Evolutionary conservation across 768 basidiomycete genomes (phyloP).

Genomic region (Chalciporus chontae): DNA sequence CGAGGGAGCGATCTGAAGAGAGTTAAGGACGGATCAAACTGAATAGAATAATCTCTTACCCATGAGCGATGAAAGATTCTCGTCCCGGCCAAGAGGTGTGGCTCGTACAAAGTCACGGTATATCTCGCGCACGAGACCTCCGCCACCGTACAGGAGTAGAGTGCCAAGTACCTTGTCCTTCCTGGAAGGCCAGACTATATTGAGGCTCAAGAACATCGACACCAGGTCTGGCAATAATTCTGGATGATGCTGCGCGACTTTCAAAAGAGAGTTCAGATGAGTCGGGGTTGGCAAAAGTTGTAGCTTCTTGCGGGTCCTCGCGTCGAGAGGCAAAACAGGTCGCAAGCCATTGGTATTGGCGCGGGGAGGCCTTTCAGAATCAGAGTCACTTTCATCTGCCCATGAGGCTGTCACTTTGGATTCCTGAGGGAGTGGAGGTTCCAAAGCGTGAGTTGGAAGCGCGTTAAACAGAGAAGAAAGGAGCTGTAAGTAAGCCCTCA

Average conservation of each 20-base stretch:
- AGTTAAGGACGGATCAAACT: slow-evolving; percentile 5
- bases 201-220: slow-evolving; percentile 54
- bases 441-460: slow-evolving; percentile 52
- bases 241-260: slow-evolving; percentile 37
- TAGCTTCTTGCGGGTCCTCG: slow-evolving; percentile 61
- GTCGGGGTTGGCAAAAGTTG: slow-evolving; percentile 47
- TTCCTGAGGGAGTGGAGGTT: slow-evolving; percentile 35
- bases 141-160: slow-evolving; percentile 49
- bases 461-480: slow-evolving; percentile 47
- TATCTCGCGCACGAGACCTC: slow-evolving; percentile 69
- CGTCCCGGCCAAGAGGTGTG: slow-evolving; percentile 60
- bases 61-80: slow-evolving; percentile 33
- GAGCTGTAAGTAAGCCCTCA: slow-evolving; percentile 54
- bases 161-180: slow-evolving; percentile 56
- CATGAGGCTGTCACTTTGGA: slow-evolving; percentile 12
- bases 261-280: slow-evolving; percentile 57
- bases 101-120: slow-evolving; percentile 65
- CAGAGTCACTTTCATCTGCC: slow-evolving; percentile 38
- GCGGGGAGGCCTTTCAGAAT: slow-evolving; percentile 29
- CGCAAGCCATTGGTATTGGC: slow-evolving; percentile 37
- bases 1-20: slow-evolving; percentile 41
- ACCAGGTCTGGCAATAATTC: slow-evolving; percentile 48
- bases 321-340: slow-evolving; percentile 45
- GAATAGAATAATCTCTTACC: slow-evolving; percentile 31
- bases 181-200: slow-evolving; percentile 55